phyloP scores from a whole-genome alignment of 2,329 filamentous ascomycete species.

The Fusarium mundagurra region DNA sequence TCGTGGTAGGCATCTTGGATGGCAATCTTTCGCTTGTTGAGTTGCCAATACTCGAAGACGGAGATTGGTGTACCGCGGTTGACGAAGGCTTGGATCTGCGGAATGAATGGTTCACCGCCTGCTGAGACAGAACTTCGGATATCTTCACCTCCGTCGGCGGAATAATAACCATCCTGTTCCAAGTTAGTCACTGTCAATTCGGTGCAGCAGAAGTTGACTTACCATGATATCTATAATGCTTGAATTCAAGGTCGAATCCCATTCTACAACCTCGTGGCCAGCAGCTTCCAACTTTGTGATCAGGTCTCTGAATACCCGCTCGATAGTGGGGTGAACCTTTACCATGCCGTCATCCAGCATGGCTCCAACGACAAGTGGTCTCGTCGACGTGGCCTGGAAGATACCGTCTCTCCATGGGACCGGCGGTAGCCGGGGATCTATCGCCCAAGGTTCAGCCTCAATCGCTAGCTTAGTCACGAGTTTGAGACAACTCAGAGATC shows the following conservation, averaged over 20 bases:
- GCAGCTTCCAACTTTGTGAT: background rate
- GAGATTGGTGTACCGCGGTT: background rate
- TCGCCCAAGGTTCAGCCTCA: background rate
- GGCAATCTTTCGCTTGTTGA: background rate
- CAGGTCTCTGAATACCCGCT: background rate
- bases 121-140: background rate
- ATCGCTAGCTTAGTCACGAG: background rate
- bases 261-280: background rate
- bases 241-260: background rate
- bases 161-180: background rate
- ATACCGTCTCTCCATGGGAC: background rate
- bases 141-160: background rate
- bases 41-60: background rate
- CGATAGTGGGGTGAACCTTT: background rate
- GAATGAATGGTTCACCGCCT: background rate
- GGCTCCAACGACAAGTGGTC: background rate
- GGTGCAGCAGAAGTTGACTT: fast-evolving
- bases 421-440: background rate
- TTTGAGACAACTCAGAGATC: background rate
- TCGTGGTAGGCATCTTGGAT: background rate
- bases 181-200: fast-evolving
- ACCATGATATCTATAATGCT: background rate
- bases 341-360: background rate
- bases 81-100: background rate
- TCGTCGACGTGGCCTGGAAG: background rate